These are phyloP conservation scores for Penicillium decumbens DNA, from an alignment of 2,329 filamentous ascomycete genomes.

Conservation along the genomic window DNA sequence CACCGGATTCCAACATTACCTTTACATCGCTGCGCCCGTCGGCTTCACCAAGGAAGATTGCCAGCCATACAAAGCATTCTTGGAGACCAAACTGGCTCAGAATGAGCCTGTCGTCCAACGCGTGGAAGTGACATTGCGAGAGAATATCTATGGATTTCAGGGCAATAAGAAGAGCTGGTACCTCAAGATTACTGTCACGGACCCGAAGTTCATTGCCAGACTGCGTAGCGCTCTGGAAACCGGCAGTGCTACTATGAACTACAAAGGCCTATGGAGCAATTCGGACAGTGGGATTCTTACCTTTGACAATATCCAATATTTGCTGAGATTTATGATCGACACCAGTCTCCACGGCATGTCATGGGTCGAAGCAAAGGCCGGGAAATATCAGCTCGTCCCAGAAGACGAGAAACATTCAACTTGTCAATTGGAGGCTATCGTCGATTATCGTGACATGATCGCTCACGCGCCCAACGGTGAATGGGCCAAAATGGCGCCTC, in stretches of 20 bases:
- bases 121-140: conserved; percentile 74
- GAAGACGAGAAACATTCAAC: conserved; percentile 71
- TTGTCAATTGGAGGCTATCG: conserved; percentile 89
- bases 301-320: conserved; percentile 93
- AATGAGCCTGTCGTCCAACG: conserved; percentile 71
- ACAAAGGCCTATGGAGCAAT: conserved; percentile 81
- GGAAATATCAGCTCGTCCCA: conserved; percentile 66
- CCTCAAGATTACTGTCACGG: conserved; percentile 85
- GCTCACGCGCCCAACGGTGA: conserved; percentile 85
- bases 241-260: conserved; percentile 65
- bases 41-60: conserved; percentile 76
- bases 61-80: conserved; percentile 68
- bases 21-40: conserved; percentile 85
- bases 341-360: conserved; percentile 93
- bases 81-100: conserved; percentile 74
- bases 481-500: conserved; percentile 95
- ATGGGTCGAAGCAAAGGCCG: conserved; percentile 82
- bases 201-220: conserved; percentile 76
- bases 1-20: conserved; percentile 91
- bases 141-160: conserved; percentile 91
- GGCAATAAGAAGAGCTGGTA: conserved; percentile 90
- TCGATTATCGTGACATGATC: conserved; percentile 77
- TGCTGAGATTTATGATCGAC: conserved; percentile 96
- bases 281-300: conserved; percentile 71
- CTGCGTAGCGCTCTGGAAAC: conserved; percentile 71